Percentiles rank a stretch among this genome's conserved stretches.
These are phyloP conservation scores for Posidonia oceanica DNA, from an alignment of 116 monocot genomes.

Conservation along the genomic window DNA sequence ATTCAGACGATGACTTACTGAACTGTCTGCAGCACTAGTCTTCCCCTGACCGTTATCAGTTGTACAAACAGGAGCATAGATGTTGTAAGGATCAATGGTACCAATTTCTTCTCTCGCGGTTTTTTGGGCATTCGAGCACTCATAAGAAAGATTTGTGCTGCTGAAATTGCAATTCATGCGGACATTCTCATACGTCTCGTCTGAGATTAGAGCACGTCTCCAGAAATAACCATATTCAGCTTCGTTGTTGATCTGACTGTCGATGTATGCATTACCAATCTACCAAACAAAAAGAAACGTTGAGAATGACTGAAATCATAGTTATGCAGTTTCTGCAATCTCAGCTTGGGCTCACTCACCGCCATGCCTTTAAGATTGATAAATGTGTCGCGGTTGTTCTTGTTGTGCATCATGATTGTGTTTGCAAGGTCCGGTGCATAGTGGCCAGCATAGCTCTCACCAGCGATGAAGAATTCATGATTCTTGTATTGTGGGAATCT, in stretches of 20 bases:
- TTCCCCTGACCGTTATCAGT: not conserved
- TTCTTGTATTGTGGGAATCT: conserved; percentile 10
- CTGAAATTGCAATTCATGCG: conserved; percentile 1
- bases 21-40: not conserved
- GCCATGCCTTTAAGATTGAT: conserved; percentile 13
- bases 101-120: not conserved
- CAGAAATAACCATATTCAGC: conserved; percentile 17
- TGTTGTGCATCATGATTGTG: not conserved
- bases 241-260: not conserved
- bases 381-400: not conserved
- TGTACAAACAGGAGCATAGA: conserved; percentile 12
- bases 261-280: conserved; percentile 12
- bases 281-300: not conserved
- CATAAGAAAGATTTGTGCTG: not conserved
- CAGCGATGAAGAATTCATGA: conserved; percentile 13
- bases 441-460: conserved; percentile 14
- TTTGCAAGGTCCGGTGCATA: conserved; percentile 6
- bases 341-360: not conserved
- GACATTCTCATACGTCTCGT: not conserved
- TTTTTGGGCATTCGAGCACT: not conserved
- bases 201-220: conserved; percentile 21
- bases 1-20: not conserved
- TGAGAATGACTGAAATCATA: not conserved
- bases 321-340: not conserved
- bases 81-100: conserved; percentile 9